Evolutionary conservation across 768 basidiomycete genomes (phyloP).

Genomic region (Strobilomyces confusus): DNA sequence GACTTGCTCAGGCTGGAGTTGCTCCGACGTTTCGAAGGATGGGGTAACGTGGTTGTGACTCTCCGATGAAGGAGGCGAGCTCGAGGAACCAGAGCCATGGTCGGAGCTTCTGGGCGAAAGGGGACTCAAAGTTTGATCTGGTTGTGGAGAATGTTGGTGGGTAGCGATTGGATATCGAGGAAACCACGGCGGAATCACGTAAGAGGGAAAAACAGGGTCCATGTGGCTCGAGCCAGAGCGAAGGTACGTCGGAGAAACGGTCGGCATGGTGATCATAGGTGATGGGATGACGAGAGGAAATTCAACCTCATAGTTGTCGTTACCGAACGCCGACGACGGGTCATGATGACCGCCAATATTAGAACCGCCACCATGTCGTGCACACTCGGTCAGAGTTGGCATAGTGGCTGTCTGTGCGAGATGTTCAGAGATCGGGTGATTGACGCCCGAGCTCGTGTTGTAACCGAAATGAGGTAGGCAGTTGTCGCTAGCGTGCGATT

Average conservation of each 20-base stretch:
- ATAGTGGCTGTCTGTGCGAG: not conserved
- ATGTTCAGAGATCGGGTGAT: not conserved
- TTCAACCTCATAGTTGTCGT: not conserved
- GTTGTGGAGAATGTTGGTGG: not conserved
- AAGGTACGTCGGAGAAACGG: not conserved
- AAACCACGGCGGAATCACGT: not conserved
- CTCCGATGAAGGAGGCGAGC: not conserved
- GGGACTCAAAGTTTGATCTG: not conserved
- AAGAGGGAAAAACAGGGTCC: not conserved
- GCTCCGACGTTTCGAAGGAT: not conserved
- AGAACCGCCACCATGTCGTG: not conserved
- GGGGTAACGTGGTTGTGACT: not conserved
- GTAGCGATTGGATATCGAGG: not conserved
- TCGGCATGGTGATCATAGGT: conserved; percentile 2
- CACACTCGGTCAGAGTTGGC: not conserved
- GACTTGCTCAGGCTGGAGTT: not conserved
- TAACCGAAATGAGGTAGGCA: not conserved
- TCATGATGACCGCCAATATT: not conserved
- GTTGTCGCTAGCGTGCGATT: not conserved
- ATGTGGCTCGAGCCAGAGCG: not conserved
- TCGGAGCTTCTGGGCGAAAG: not conserved
- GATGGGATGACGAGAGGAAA: not conserved
- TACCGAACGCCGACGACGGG: not conserved
- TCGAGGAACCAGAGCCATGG: not conserved
- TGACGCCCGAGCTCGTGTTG: not conserved